phyloP scores from a whole-genome alignment of 176 grass and related monocot genomes.

The maize (Zea mays) region DNA sequence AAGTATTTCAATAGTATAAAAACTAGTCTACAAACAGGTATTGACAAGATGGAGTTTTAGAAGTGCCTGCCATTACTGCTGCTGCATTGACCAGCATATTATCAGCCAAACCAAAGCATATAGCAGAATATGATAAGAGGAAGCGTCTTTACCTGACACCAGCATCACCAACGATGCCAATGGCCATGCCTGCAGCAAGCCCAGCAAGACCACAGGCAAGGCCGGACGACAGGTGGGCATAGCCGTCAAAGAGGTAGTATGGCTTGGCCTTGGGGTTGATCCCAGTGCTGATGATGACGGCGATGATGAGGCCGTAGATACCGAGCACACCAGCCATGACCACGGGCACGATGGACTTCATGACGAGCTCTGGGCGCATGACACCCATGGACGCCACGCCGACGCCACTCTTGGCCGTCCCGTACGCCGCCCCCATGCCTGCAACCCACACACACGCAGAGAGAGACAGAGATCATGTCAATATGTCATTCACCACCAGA shows the following conservation, averaged over 20 bases:
- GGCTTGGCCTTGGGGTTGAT: slow-evolving; percentile 83
- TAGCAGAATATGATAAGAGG: not conserved
- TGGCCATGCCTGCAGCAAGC: slow-evolving; percentile 66
- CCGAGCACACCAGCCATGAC: slow-evolving; percentile 78
- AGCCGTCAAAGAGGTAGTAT: slow-evolving; percentile 68
- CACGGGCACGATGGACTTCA: slow-evolving; percentile 77
- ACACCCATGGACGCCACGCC: slow-evolving; percentile 72
- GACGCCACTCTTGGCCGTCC: slow-evolving; percentile 69
- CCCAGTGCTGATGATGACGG: slow-evolving; percentile 73
- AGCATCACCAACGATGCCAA: slow-evolving; percentile 67
- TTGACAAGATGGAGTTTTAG: not conserved
- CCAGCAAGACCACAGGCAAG: slow-evolving; percentile 68
- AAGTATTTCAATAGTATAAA: not conserved
- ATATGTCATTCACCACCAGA: not conserved
- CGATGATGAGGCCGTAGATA: slow-evolving; percentile 72
- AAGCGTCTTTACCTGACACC: slow-evolving; percentile 52
- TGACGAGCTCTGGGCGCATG: slow-evolving; percentile 71
- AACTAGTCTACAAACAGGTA: not conserved
- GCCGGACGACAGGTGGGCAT: slow-evolving; percentile 61
- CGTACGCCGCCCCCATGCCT: slow-evolving; percentile 76
- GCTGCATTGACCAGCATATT: not conserved
- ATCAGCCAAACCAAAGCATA: not conserved
- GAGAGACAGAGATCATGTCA: slow-evolving; percentile 1
- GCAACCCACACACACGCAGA: not conserved
- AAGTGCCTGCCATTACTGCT: not conserved